Evolutionary conservation across 768 basidiomycete genomes (phyloP).

Genomic region (Termitomyces sp.): DNA sequence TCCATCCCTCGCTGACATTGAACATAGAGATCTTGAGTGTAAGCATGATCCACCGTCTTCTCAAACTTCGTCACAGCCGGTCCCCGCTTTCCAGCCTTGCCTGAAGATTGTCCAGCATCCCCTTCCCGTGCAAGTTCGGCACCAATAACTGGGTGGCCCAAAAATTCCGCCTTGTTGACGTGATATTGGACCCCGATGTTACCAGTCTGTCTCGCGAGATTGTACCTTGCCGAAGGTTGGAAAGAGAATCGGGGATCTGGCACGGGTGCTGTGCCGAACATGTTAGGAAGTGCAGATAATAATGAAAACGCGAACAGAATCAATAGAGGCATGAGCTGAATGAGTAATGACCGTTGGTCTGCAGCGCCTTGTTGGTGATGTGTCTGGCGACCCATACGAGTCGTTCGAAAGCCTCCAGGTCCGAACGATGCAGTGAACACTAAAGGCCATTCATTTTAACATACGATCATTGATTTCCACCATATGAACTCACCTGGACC

Average conservation of each 20-base stretch:
- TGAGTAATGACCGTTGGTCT: slow-evolving; percentile 57
- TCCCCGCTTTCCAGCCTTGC: slow-evolving; percentile 25
- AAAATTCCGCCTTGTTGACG: slow-evolving; percentile 74
- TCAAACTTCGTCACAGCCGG: slow-evolving; percentile 63
- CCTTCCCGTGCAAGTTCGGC: slow-evolving; percentile 57
- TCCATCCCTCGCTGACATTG: slow-evolving; percentile 71
- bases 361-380: slow-evolving; percentile 23
- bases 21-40: slow-evolving; percentile 62
- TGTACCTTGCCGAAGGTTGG: slow-evolving; percentile 50
- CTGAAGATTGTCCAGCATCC: slow-evolving; percentile 23
- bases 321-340: slow-evolving; percentile 82
- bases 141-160: slow-evolving; percentile 70
- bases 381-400: slow-evolving; percentile 45
- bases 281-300: slow-evolving; percentile 69
- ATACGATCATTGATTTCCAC: slow-evolving; percentile 3
- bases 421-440: slow-evolving; percentile 80
- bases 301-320: slow-evolving; percentile 82
- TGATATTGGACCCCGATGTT: slow-evolving; percentile 75
- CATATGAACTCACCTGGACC: slow-evolving; percentile 40
- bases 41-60: slow-evolving; percentile 65
- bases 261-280: slow-evolving; percentile 60
- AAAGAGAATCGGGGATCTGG: slow-evolving; percentile 85
- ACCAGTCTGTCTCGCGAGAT: slow-evolving; percentile 66
- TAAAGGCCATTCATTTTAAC: slow-evolving; percentile 14
- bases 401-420: slow-evolving; percentile 75